phyloP scores from a whole-genome alignment of 2,329 filamentous ascomycete species.

The Hypoxylon sp. region DNA sequence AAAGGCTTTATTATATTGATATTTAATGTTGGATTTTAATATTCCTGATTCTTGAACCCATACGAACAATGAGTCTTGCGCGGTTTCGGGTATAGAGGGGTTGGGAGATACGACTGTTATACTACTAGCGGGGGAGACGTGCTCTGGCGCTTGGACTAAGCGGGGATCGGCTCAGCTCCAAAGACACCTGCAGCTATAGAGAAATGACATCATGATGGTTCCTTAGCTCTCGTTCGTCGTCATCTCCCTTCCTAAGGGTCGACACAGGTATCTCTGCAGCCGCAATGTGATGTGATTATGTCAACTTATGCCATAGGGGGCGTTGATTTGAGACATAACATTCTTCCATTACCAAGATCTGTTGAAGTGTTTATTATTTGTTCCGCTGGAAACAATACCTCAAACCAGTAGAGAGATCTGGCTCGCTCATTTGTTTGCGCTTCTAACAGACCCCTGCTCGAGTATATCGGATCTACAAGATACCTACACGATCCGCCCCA shows the following conservation, averaged over 20 bases:
- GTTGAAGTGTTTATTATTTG: neutral
- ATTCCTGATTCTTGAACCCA: constrained; percentile 8
- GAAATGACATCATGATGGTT: constrained; percentile 40
- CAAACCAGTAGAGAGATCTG: constrained; percentile 1
- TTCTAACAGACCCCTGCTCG: constrained; percentile 20
- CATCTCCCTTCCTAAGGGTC: constrained; percentile 22
- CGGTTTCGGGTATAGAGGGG: constrained; percentile 2
- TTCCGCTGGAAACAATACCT: constrained; percentile 2
- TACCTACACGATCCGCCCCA: constrained; percentile 23
- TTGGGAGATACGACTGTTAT: neutral
- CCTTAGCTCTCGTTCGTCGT: constrained; percentile 33
- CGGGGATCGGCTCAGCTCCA: constrained; percentile 23
- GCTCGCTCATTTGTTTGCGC: constrained; percentile 11
- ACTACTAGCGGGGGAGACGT: neutral
- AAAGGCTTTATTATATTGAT: constrained; percentile 6
- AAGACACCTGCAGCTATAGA: constrained; percentile 23
- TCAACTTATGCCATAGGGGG: neutral
- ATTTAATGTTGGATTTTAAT: constrained; percentile 27
- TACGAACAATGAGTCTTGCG: constrained; percentile 14
- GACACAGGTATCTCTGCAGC: no score
- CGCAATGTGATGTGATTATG: constrained; percentile 30
- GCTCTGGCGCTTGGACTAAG: constrained; percentile 18
- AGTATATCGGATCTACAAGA: constrained; percentile 23
- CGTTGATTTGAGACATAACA: constrained; percentile 14
- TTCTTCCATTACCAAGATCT: constrained; percentile 5